Percentiles rank a stretch among this genome's conserved stretches.
Conservation (phyloP, 352 stramenopile genomes). For the Phytophthora colocasiae region DNA sequence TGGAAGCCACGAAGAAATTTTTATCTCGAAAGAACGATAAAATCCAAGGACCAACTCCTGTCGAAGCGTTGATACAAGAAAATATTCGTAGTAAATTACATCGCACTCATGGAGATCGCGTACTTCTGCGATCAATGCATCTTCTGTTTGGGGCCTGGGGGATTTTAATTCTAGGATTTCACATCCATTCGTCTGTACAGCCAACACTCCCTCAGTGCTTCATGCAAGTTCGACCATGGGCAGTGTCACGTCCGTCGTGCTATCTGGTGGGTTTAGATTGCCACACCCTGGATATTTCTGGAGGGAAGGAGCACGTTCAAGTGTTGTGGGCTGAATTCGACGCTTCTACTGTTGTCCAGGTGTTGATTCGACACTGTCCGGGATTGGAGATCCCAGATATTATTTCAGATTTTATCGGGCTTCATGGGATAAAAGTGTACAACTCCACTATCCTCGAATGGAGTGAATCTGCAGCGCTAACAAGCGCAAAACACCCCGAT, state of each 20-base stretch:
- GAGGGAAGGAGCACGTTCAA: slow-evolving; percentile 15
- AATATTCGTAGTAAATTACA: too few species aligned
- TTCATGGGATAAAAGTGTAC: slow-evolving; percentile 46
- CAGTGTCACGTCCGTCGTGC: slow-evolving; percentile 31
- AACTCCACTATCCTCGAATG: slow-evolving; percentile 45
- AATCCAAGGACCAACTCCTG: not conserved
- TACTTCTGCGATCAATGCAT: not conserved
- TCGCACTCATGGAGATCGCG: not conserved
- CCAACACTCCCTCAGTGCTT: slow-evolving; percentile 25
- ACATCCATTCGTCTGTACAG: slow-evolving; percentile 23
- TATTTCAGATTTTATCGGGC: slow-evolving; percentile 26
- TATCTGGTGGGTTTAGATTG: slow-evolving; percentile 44
- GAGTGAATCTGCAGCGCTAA: slow-evolving; percentile 34
- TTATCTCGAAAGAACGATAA: not conserved
- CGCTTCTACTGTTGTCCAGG: slow-evolving; percentile 21
- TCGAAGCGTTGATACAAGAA: not conserved
- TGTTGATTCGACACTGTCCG: slow-evolving; percentile 44
- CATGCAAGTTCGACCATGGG: slow-evolving; percentile 43
- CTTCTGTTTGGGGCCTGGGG: slow-evolving; percentile 16
- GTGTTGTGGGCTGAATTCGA: slow-evolving; percentile 31
- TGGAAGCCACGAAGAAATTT: slow-evolving; percentile 2
- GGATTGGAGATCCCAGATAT: slow-evolving; percentile 29
- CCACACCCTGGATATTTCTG: slow-evolving; percentile 11
- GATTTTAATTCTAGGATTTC: slow-evolving; percentile 24
- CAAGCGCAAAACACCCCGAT: slow-evolving; percentile 14